A percentile compares a stretch with the other conserved stretches of the same genome.
phyloP scores from a whole-genome alignment of 2,329 filamentous ascomycete species.

The Xylaria sp. region DNA sequence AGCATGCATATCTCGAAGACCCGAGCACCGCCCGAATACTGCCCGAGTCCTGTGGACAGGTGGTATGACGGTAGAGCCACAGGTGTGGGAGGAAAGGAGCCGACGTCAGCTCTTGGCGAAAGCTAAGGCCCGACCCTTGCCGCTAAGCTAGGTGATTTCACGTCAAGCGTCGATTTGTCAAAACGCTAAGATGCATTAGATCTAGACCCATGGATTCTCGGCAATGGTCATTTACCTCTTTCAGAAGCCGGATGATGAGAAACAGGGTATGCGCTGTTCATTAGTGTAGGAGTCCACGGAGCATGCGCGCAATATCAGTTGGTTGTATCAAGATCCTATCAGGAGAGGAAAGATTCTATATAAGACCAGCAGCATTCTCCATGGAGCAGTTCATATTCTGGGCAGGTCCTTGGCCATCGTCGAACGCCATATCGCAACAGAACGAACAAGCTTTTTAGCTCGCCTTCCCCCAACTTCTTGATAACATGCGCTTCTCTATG shows the following conservation, averaged over 20 bases:
- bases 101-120: not conserved
- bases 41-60: not conserved
- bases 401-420: not conserved
- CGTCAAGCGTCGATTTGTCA: conserved; percentile 1
- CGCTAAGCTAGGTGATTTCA: not conserved
- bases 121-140: not conserved
- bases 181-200: not conserved
- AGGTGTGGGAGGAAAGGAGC: not conserved
- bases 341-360: too few relatives aligned
- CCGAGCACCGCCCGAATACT: too few relatives aligned
- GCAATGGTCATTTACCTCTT: not conserved
- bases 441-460: not conserved
- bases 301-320: not conserved
- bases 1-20: not conserved
- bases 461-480: not conserved
- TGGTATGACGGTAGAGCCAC: not conserved
- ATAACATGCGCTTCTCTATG: not conserved
- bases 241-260: not conserved
- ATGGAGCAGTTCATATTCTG: too few relatives aligned
- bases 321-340: not conserved
- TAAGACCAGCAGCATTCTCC: too few relatives aligned
- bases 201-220: not conserved
- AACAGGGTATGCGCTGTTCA: not conserved
- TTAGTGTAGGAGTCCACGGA: not conserved
- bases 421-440: not conserved